Conservation (phyloP, 139 green algal genomes). For the Prasinococcaceae sp. region DNA sequence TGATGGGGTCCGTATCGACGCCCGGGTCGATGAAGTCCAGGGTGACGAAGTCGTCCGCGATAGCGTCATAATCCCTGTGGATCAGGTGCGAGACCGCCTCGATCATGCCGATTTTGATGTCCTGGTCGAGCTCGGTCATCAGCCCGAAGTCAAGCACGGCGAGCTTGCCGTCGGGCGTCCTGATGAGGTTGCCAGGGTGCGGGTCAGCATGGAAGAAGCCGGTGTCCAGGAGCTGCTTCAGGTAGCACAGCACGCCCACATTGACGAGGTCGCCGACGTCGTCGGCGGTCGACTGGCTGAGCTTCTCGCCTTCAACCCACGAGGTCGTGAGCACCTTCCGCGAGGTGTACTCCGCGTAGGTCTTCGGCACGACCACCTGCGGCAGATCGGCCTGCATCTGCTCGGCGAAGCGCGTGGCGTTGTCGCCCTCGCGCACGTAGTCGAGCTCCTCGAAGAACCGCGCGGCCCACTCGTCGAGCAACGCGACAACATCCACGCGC, state of each 20-base stretch:
- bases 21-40: constrained; percentile 90
- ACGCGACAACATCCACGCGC: constrained; percentile 66
- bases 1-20: constrained; percentile 83
- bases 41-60: constrained; percentile 89
- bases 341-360: constrained; percentile 64
- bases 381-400: constrained; percentile 78
- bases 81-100: constrained; percentile 96
- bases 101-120: constrained; percentile 97
- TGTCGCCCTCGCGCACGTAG: constrained; percentile 85
- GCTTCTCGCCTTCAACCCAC: constrained; percentile 77
- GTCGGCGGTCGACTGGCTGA: constrained; percentile 53
- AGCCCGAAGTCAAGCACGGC: constrained; percentile 95
- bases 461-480: constrained; percentile 94
- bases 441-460: constrained; percentile 97
- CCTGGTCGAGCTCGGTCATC: constrained; percentile 60
- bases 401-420: constrained; percentile 65
- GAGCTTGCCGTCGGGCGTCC: constrained; percentile 84
- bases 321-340: constrained; percentile 65
- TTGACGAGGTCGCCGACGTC: constrained; percentile 89
- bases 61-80: constrained; percentile 92
- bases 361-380: constrained; percentile 84
- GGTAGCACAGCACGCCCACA: constrained; percentile 93
- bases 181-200: constrained; percentile 83
- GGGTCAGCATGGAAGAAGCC: constrained; percentile 36
- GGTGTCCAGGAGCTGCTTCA: constrained; percentile 90